phyloP scores from a whole-genome alignment of 2,329 filamentous ascomycete genomes.

The Cladosporium sp. region DNA sequence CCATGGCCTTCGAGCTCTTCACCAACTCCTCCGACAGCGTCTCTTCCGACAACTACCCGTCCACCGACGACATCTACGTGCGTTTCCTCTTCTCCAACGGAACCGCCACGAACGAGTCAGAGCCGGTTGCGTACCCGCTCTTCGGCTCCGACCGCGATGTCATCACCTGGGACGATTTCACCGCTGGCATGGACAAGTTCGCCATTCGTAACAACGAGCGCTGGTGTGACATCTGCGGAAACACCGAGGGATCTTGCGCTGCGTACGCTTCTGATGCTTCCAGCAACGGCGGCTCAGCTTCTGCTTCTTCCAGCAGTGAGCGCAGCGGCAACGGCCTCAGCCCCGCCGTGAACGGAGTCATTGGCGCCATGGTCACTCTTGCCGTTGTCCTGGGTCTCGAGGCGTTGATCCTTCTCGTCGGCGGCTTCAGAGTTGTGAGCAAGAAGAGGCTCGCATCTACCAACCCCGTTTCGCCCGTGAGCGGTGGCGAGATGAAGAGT shows the following conservation, averaged over 20 bases:
- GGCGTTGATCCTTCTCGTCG: constrained; percentile 50
- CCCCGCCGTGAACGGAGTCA: constrained; percentile 72
- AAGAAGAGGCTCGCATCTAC: constrained; percentile 42
- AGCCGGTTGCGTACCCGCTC: constrained; percentile 54
- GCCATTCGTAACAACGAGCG: constrained; percentile 59
- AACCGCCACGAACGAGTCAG: constrained; percentile 43
- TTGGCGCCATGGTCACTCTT: constrained; percentile 66
- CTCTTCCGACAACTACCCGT: constrained; percentile 34
- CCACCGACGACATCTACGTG: constrained; percentile 49
- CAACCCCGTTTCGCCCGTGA: background rate
- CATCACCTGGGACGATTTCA: constrained; percentile 68
- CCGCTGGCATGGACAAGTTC: constrained; percentile 58
- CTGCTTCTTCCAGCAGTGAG: constrained; percentile 21
- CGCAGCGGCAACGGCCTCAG: constrained; percentile 51
- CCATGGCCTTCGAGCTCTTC: constrained; percentile 73
- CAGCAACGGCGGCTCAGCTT: constrained; percentile 22
- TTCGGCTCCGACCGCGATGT: constrained; percentile 54
- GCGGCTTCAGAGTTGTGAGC: constrained; percentile 56
- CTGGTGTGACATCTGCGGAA: constrained; percentile 76
- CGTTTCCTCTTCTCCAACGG: constrained; percentile 63
- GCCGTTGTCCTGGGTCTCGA: constrained; percentile 58
- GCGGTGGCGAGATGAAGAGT: constrained; percentile 5
- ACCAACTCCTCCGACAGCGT: constrained; percentile 46
- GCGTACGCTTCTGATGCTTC: constrained; percentile 33
- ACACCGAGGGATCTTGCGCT: constrained; percentile 64